A percentile compares a stretch with the other conserved stretches of the same genome.
Conservation (phyloP, 2,329 filamentous ascomycete genomes). For the Tolypocladium paradoxum region DNA sequence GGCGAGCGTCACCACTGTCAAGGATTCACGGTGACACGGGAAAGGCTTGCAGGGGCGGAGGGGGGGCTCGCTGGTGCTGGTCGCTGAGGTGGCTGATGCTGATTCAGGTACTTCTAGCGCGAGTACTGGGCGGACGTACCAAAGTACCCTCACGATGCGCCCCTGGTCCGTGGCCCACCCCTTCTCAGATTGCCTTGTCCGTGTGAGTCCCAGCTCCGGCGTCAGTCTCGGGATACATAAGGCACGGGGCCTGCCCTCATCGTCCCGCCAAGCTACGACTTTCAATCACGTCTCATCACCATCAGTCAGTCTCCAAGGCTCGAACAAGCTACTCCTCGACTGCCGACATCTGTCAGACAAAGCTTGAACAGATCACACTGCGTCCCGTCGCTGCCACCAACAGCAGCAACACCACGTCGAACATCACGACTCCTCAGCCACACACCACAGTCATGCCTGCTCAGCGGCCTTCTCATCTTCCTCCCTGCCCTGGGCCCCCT, state of each 20-base stretch:
- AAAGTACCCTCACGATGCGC: not conserved
- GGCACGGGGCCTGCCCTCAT: conserved; percentile 1
- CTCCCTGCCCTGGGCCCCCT: conserved; percentile 56
- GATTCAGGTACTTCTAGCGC: conserved; percentile 5
- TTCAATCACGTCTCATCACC: conserved; percentile 1
- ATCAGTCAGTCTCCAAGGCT: not conserved
- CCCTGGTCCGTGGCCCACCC: conserved; percentile 1
- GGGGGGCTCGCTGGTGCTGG: not conserved
- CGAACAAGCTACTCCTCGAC: not conserved
- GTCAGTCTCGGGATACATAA: conserved; percentile 5
- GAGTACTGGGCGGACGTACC: conserved; percentile 5
- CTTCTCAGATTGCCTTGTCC: conserved; percentile 1
- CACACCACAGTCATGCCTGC: conserved; percentile 34
- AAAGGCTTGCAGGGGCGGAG: conserved; percentile 1
- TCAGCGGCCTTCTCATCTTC: conserved; percentile 54
- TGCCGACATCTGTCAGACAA: not conserved
- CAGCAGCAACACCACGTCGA: conserved; percentile 6
- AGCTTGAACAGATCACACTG: no score
- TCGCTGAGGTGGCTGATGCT: not conserved
- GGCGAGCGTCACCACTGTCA: not conserved
- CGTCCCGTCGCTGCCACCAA: conserved; percentile 2
- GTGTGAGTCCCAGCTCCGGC: not conserved
- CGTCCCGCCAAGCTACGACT: not conserved
- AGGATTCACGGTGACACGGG: conserved; percentile 1
- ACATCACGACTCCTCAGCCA: conserved; percentile 9